phyloP scores from a whole-genome alignment of 2,329 filamentous ascomycete species.

The Hypoxylon sp. region DNA sequence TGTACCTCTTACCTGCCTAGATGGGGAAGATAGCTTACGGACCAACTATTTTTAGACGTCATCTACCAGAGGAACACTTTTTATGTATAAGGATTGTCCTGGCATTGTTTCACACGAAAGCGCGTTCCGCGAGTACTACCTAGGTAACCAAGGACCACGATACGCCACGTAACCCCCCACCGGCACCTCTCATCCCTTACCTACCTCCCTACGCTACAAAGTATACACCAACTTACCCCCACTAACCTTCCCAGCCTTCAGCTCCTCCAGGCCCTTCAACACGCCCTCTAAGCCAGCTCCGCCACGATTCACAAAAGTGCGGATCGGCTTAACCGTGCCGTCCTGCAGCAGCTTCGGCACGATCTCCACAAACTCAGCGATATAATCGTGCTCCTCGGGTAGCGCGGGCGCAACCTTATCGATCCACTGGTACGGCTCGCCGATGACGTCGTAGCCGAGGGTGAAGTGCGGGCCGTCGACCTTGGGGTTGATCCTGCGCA shows the following conservation, averaged over 20 bases:
- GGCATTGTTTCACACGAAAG: neutral
- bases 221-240: constrained; percentile 64
- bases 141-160: neutral
- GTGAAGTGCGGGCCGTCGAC: constrained; percentile 52
- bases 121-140: neutral
- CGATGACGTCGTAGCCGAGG: constrained; percentile 60
- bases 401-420: constrained; percentile 1
- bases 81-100: neutral
- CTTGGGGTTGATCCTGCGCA: constrained; percentile 54
- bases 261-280: constrained; percentile 55
- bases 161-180: neutral
- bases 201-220: constrained; percentile 45
- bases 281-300: constrained; percentile 55
- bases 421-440: constrained; percentile 53
- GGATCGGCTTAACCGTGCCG: constrained; percentile 58
- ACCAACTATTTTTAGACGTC: neutral
- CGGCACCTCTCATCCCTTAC: neutral
- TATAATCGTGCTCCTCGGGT: constrained; percentile 43
- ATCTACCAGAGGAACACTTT: neutral
- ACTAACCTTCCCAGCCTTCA: constrained; percentile 57
- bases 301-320: constrained; percentile 52
- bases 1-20: neutral
- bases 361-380: constrained; percentile 57
- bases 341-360: constrained; percentile 54
- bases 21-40: neutral